A percentile compares a stretch with the other conserved stretches of the same genome.
phyloP scores from a whole-genome alignment of 441 rosid genomes.

The Jatropha multifida region DNA sequence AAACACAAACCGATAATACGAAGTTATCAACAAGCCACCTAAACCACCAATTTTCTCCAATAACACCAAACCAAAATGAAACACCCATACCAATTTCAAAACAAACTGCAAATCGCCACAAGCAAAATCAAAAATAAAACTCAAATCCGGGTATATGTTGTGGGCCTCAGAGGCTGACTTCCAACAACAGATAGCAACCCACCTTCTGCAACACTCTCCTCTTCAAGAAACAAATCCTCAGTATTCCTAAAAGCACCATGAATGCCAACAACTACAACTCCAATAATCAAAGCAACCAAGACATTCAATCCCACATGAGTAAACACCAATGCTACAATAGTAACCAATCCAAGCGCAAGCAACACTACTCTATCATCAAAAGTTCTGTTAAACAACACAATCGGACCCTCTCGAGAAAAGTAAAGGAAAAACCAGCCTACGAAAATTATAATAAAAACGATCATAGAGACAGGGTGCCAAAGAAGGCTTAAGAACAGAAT shows the following conservation, averaged over 20 bases:
- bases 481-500: slow-evolving; percentile 66
- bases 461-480: slow-evolving; percentile 78
- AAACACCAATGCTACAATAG: slow-evolving; percentile 64
- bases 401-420: slow-evolving; percentile 62
- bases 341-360: slow-evolving; percentile 47
- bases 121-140: not conserved
- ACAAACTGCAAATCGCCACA: slow-evolving; percentile 19
- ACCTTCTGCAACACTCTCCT: slow-evolving; percentile 55
- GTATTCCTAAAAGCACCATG: slow-evolving; percentile 63
- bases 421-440: slow-evolving; percentile 70
- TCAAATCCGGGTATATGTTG: slow-evolving; percentile 53
- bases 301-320: slow-evolving; percentile 75
- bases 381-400: slow-evolving; percentile 44
- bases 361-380: slow-evolving; percentile 64
- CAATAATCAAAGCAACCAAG: slow-evolving; percentile 56
- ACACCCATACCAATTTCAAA: slow-evolving; percentile 14
- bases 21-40: slow-evolving; percentile 7
- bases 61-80: not conserved
- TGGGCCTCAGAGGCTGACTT: slow-evolving; percentile 41
- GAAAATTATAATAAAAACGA: slow-evolving; percentile 57
- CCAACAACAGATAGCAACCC: slow-evolving; percentile 65
- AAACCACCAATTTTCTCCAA: slow-evolving; percentile 6
- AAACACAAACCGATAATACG: not conserved
- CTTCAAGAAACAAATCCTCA: slow-evolving; percentile 70
- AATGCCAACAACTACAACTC: slow-evolving; percentile 48